A percentile compares a stretch with the other conserved stretches of the same genome.
Evolutionary conservation across 768 basidiomycete genomes (phyloP).

Genomic region (Trametes elegans): DNA sequence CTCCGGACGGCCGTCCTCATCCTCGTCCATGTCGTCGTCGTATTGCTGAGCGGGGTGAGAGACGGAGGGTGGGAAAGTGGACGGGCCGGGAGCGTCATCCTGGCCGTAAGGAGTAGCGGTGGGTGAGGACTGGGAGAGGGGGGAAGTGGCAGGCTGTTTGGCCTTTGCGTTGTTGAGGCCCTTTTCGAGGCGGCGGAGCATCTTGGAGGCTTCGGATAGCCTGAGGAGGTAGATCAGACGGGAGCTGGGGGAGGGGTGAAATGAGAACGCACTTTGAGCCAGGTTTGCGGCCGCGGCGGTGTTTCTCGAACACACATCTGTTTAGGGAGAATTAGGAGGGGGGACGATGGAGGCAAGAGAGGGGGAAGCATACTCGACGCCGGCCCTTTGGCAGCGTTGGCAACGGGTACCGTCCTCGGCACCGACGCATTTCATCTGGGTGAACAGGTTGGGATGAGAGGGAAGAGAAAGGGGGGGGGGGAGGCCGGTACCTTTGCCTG

Average conservation of each 20-base stretch:
- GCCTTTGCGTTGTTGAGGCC: conserved; percentile 74
- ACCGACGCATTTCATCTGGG: conserved; percentile 88
- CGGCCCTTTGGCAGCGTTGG: conserved; percentile 81
- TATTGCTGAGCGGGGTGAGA: conserved; percentile 45
- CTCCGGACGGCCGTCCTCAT: conserved; percentile 57
- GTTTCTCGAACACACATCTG: conserved; percentile 87
- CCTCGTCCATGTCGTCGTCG: conserved; percentile 58
- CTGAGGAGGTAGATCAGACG: conserved; percentile 36
- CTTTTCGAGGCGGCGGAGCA: conserved; percentile 85
- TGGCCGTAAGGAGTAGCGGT: conserved; percentile 24
- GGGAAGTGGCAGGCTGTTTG: conserved; percentile 47
- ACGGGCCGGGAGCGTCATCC: conserved; percentile 22
- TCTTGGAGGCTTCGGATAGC: conserved; percentile 85
- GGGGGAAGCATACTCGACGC: conserved; percentile 57
- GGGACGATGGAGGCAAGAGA: not conserved
- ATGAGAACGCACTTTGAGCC: conserved; percentile 73
- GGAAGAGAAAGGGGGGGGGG: conserved; percentile 14
- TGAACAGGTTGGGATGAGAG: conserved; percentile 14
- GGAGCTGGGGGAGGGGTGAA: conserved; percentile 11
- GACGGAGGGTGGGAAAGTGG: conserved; percentile 36
- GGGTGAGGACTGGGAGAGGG: conserved; percentile 34
- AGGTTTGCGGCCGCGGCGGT: conserved; percentile 83
- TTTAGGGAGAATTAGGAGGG: conserved; percentile 12
- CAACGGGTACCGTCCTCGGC: conserved; percentile 83
- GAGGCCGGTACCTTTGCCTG: conserved; percentile 63